Percentiles rank a stretch among this genome's conserved stretches.
phyloP scores from a whole-genome alignment of 2,329 filamentous ascomycete species.

The Fusarium sp. region DNA sequence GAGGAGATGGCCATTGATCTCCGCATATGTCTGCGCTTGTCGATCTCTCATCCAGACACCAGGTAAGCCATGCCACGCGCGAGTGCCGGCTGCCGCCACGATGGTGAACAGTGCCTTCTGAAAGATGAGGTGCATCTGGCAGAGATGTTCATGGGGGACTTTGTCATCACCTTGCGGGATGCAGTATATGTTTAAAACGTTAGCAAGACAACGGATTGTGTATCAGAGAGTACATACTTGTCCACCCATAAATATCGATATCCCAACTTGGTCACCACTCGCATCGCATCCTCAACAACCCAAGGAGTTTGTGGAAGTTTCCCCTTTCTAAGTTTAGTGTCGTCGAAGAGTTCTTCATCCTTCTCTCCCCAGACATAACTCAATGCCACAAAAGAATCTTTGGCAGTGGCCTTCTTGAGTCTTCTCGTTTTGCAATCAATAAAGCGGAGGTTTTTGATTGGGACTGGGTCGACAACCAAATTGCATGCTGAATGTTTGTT shows the following conservation, averaged over 20 bases:
- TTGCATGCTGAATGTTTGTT: neutral
- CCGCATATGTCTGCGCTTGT: neutral
- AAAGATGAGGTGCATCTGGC: slow-evolving; percentile 9
- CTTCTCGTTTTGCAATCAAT: slow-evolving; percentile 4
- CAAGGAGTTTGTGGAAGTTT: neutral
- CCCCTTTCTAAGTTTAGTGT: neutral
- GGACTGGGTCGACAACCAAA: neutral
- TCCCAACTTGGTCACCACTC: neutral
- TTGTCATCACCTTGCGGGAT: neutral
- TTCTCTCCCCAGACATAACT: slow-evolving; percentile 15
- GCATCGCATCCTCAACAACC: slow-evolving; percentile 7
- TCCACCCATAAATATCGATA: slow-evolving; percentile 15
- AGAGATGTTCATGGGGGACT: neutral
- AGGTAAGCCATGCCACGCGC: slow-evolving; percentile 7
- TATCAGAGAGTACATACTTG: neutral
- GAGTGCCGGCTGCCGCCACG: neutral
- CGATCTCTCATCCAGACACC: neutral
- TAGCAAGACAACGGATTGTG: neutral
- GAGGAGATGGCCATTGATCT: neutral
- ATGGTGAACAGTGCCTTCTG: slow-evolving; percentile 3
- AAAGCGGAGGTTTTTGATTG: neutral
- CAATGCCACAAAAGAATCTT: slow-evolving; percentile 6
- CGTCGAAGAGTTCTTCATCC: neutral
- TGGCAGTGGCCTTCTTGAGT: neutral
- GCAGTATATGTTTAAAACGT: neutral